Base-by-base conservation (phyloP, 2,329 filamentous ascomycete genomes). In the Aspergillaceae sp. region DNA sequence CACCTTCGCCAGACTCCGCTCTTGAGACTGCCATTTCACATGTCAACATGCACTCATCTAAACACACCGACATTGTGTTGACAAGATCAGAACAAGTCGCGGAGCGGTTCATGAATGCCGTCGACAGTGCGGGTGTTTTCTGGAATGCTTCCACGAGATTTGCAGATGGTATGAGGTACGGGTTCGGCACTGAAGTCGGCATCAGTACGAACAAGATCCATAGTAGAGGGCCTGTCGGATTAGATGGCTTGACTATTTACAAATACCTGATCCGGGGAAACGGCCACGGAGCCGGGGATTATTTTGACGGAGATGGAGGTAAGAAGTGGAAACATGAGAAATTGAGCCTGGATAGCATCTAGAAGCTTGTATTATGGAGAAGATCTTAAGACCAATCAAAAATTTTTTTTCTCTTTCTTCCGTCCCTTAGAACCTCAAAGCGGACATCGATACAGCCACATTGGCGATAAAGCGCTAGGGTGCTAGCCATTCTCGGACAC, bases 121-220 rank as follows among this genome's bases (percentile, higher is more conserved):
- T 97, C 43, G 92, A 97, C 69, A 87, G 88, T 29, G 86, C 89
- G 0, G 91, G 90, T 44, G 90, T 91, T 11, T 98, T 94, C 75
- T 96, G 91, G 89, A 98, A 98, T 65, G 87, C 89, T 5, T 94
- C 87, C 27, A 95, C 88, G 6, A 80, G 92, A 43, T 91, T 98
- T 71, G 89, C 90, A 4, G 92, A 98, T 65, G 92, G 92, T 5
- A 96, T 94, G 86, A 79, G 92, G 37, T 97, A 94, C 65, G 92
- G 92, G 5, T 98, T 98, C 68, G 92, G 92, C 41, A 97, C 92
- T 0, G 92, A 98, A 70, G 92, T 98, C 27, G 92, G 92, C 45
- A 97, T 98, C 69, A 94, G 87, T 71, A 98, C 92, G 42, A 98
- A 96, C 74, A 98, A 97, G 74, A 95, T 98, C 53, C 92, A 98